Conservation (phyloP, 148 eudicot genomes). For the Camellia granthamiana region DNA sequence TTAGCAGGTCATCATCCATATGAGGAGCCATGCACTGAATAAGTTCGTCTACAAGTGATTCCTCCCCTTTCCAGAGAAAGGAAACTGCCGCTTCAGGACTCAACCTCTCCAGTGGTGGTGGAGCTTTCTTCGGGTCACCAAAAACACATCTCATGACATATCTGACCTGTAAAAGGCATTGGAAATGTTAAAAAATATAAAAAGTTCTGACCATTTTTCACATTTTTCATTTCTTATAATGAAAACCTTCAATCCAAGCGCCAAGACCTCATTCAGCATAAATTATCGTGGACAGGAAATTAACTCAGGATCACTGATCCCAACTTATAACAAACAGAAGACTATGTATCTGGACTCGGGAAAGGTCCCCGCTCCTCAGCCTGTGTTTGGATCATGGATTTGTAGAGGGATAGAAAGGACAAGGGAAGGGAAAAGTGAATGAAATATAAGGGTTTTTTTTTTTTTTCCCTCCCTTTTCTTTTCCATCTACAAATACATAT, state of each 20-base stretch:
- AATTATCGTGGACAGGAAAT: not conserved
- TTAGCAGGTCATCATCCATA: constrained; percentile 52
- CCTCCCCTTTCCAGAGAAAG: constrained; percentile 83
- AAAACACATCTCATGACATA: constrained; percentile 90
- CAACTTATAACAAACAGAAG: not conserved
- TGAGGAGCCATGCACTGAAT: constrained; percentile 75
- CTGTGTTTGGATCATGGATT: no score
- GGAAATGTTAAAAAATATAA: not conserved
- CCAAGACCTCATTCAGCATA: constrained; percentile 5
- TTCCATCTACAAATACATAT: no score
- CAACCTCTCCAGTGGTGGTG: constrained; percentile 88
- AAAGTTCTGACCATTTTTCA: not conserved
- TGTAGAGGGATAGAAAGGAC: no score
- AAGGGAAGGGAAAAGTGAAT: no score
- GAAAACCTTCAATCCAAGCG: not conserved
- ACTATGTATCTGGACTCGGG: not conserved
- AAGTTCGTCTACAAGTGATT: constrained; percentile 77
- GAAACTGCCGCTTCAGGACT: constrained; percentile 71
- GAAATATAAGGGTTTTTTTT: no score
- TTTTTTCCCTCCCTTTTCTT: no score
- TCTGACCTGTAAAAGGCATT: constrained; percentile 57
- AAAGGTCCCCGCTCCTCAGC: not conserved
- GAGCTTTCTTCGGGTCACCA: constrained; percentile 95
- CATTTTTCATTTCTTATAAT: not conserved
- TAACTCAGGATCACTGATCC: not conserved